Base-by-base conservation (phyloP, 2,329 filamentous ascomycete genomes). In the Ophiobolus disseminans region DNA sequence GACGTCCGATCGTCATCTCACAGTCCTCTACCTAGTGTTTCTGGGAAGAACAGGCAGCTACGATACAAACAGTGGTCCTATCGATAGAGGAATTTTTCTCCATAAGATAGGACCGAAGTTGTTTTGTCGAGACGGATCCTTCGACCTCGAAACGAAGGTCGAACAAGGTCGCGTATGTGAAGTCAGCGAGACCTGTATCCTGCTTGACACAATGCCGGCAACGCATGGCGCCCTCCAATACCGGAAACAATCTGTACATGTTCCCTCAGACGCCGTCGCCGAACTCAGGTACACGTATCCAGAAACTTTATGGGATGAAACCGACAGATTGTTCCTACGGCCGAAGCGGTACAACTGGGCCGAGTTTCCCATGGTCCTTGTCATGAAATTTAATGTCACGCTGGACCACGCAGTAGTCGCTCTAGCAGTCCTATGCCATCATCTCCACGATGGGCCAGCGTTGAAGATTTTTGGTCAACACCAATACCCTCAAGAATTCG, bases 281-380 rank as follows among this genome's bases (percentile, higher is more conserved):
- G 20, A 44, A 3, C 31, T 44, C 3, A 17, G 14, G 28, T 20
- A 44, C 16, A 19, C 32, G 9, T 26, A 36, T 30, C 41, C 41
- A 2, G 20, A 26, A 14, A 37, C 11, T 19, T 17, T 44, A 5
- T 37, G 30, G 41, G 41, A 44, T 22, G 23, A 23, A 21, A 44
- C 41, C 4, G 41, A 44, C 31, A 25, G 41, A 7, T 17, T 35
- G 22, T 44, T 37, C 19, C 31, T 44, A 9, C 19, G 41, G 8
- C 41, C 41, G 13, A 45, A 45, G 6, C 20, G 41, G 2, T 30
- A 45, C 14, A n/a, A 14, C 10, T 45, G 41, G 41, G 22, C 34
- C 6, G 23, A 30, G 4, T 45, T 16, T 21, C 41, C 41, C 3
- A 37, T 37, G 31, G 32, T 45, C 11, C 41, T 45, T 9, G 41